Conservation (phyloP, 1,139 yeast species). For the Magnusiomyces clavatus region DNA sequence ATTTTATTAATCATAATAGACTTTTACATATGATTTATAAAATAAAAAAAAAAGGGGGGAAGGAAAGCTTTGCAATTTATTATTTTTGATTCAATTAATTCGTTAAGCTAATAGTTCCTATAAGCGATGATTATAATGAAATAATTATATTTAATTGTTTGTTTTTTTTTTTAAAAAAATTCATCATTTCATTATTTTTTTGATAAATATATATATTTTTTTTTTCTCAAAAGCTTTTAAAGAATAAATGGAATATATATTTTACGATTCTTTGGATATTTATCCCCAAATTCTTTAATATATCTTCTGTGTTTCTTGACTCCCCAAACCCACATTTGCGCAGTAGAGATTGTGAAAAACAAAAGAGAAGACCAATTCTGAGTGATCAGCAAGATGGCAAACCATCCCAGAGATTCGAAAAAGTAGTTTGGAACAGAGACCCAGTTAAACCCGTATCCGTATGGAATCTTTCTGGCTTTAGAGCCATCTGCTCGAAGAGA, state of each 20-base stretch:
- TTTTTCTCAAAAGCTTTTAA: conserved; percentile 17
- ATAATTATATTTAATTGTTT: too few species aligned
- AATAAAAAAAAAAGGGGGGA: too few species aligned
- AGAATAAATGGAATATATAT: conserved; percentile 53
- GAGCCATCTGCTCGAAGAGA: conserved; percentile 44
- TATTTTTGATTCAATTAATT: too few species aligned
- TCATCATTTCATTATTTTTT: not conserved
- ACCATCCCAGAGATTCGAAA: conserved; percentile 76
- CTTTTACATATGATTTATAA: too few species aligned
- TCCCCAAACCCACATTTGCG: conserved; percentile 79
- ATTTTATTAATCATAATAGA: too few species aligned
- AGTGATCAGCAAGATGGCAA: conserved; percentile 56
- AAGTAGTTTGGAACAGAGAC: conserved; percentile 76
- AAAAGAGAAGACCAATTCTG: conserved; percentile 72
- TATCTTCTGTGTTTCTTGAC: conserved; percentile 62
- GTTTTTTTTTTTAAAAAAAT: not conserved
- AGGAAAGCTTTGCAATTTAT: too few species aligned
- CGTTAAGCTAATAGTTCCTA: too few species aligned
- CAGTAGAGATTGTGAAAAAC: conserved; percentile 62
- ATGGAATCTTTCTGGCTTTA: conserved; percentile 44
- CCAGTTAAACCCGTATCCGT: conserved; percentile 41
- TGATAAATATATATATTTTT: not conserved
- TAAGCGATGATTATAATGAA: too few species aligned
- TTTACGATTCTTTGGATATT: conserved; percentile 64
- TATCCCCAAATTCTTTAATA: conserved; percentile 62